A percentile compares a stretch with the other conserved stretches of the same genome.
phyloP scores from a whole-genome alignment of 495 filamentous ascomycete genomes.

The Aspergillus egyptiacus region DNA sequence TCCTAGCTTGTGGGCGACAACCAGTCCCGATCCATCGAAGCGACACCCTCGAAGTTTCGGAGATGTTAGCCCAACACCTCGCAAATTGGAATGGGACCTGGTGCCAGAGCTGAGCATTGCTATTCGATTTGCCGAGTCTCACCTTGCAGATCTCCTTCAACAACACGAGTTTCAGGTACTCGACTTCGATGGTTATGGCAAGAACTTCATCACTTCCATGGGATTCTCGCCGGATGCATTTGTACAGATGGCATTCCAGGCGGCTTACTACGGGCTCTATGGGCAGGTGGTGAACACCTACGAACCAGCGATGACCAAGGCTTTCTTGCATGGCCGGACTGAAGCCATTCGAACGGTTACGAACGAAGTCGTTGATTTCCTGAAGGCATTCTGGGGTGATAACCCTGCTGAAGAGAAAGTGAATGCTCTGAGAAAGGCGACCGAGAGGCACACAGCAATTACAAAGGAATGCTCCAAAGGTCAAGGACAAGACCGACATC shows the following conservation, averaged over 20 bases:
- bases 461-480: conserved; percentile 89
- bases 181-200: conserved; percentile 84
- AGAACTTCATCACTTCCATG: conserved; percentile 95
- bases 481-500: conserved; percentile 85
- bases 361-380: conserved; percentile 73
- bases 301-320: conserved; percentile 97
- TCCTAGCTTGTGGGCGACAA: conserved; percentile 84
- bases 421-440: conserved; percentile 75
- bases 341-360: conserved; percentile 89
- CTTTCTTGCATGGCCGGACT: conserved; percentile 86
- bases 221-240: conserved; percentile 97
- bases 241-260: conserved; percentile 98
- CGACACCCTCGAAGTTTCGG: conserved; percentile 91
- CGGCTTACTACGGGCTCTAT: conserved; percentile 96
- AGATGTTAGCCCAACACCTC: conserved; percentile 87
- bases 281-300: conserved; percentile 91
- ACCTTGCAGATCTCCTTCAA: conserved; percentile 88
- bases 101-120: conserved; percentile 85
- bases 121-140: conserved; percentile 89
- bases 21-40: conserved; percentile 87
- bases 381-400: conserved; percentile 92
- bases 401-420: conserved; percentile 76
- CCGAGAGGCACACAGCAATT: conserved; percentile 68
- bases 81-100: conserved; percentile 98
- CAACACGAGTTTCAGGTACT: conserved; percentile 95